These are phyloP conservation scores for Mycena alexandri DNA, from an alignment of 768 basidiomycete species.

Conservation along the genomic window DNA sequence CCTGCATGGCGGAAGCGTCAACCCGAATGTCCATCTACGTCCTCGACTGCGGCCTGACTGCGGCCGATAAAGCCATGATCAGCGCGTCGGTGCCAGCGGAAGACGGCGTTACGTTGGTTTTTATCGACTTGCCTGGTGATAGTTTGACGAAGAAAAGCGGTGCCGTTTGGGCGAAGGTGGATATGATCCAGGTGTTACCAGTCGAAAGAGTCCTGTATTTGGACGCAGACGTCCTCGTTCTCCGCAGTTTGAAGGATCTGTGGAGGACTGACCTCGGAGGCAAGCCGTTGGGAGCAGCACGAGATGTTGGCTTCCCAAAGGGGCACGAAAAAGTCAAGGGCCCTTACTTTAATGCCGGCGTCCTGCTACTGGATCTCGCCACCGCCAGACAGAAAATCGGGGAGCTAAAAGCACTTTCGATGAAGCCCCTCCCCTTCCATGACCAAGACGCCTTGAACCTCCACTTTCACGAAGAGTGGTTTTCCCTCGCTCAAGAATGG, in stretches of 20 bases:
- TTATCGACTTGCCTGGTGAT: constrained; percentile 52
- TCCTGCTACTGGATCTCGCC: constrained; percentile 64
- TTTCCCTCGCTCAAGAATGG: constrained; percentile 57
- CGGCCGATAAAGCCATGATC: constrained; percentile 51
- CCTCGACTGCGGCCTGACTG: constrained; percentile 59
- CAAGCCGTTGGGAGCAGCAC: constrained; percentile 56
- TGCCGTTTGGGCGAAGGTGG: constrained; percentile 64
- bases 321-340: constrained; percentile 54
- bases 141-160: constrained; percentile 43
- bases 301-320: constrained; percentile 64
- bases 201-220: constrained; percentile 65
- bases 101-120: constrained; percentile 55
- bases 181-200: constrained; percentile 59
- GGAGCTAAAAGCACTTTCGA: constrained; percentile 45
- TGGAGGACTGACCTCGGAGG: constrained; percentile 62
- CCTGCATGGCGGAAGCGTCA: constrained; percentile 43
- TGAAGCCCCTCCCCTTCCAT: constrained; percentile 39
- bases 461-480: constrained; percentile 60
- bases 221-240: constrained; percentile 65
- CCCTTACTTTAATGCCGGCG: constrained; percentile 69
- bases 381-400: constrained; percentile 45
- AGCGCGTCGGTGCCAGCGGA: constrained; percentile 42
- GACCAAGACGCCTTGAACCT: constrained; percentile 68
- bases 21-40: constrained; percentile 63
- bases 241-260: constrained; percentile 52